Conservation (phyloP, 176 grass and related monocot genomes). For the Thinopyrum elongatum region DNA sequence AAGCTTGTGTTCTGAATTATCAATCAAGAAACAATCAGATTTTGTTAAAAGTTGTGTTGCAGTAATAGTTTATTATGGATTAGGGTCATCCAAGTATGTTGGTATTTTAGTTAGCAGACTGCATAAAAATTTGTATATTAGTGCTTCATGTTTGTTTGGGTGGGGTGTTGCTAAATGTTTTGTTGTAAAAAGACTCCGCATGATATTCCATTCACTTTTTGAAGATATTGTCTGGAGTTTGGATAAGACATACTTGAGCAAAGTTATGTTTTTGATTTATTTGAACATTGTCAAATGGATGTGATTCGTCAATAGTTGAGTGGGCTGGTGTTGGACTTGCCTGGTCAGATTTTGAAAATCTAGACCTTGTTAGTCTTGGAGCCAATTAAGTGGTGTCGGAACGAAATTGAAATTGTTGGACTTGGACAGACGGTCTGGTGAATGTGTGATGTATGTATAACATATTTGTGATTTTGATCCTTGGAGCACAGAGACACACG, state of each 20-base stretch:
- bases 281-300: conserved; percentile 45
- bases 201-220: conserved; percentile 40
- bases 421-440: too few species aligned
- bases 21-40: too few species aligned
- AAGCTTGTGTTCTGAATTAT: too few species aligned
- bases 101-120: conserved; percentile 52
- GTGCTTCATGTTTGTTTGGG: conserved; percentile 68
- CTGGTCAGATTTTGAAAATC: conserved; percentile 61
- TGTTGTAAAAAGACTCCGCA: conserved; percentile 26
- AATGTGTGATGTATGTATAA: too few species aligned
- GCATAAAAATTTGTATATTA: conserved; percentile 53
- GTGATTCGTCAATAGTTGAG: conserved; percentile 57
- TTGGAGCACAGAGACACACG: too few species aligned
- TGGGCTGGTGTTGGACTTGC: conserved; percentile 60
- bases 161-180: conserved; percentile 41
- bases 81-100: conserved; percentile 16
- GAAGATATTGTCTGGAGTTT: conserved; percentile 53
- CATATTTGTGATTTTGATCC: too few species aligned
- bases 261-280: conserved; percentile 36
- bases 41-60: too few species aligned
- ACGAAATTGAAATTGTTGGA: too few species aligned
- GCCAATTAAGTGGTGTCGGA: too few species aligned
- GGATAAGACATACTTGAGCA: conserved; percentile 52
- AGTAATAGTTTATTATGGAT: neutral
- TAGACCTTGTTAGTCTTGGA: neutral